Conservation (phyloP, 805 yeast genomes). For the Schwanniomyces polymorphus region DNA sequence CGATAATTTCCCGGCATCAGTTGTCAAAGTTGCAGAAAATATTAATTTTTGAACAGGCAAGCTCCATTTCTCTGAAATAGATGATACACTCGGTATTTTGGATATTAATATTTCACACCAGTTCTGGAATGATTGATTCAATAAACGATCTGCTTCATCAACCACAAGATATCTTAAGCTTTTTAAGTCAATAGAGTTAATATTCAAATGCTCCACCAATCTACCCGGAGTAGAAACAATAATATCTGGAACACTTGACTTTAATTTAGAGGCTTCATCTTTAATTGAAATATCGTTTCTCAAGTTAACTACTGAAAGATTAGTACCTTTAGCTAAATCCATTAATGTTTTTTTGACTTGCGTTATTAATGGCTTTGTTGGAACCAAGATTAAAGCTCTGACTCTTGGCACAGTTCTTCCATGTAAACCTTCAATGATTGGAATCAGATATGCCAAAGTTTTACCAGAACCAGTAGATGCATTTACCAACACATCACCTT, state of each 20-base stretch:
- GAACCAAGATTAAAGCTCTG: conserved; percentile 79
- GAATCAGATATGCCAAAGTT: conserved; percentile 84
- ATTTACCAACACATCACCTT: conserved; percentile 82
- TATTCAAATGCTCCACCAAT: conserved; percentile 69
- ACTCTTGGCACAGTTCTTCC: conserved; percentile 67
- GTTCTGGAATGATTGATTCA: conserved; percentile 90
- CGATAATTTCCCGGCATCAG: conserved; percentile 86
- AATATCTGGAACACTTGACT: conserved; percentile 58
- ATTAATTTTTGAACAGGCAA: conserved; percentile 59
- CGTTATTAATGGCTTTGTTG: conserved; percentile 82
- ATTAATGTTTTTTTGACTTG: conserved; percentile 75
- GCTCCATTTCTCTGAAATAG: conserved; percentile 32
- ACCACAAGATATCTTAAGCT: conserved; percentile 63
- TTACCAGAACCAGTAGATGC: conserved; percentile 97
- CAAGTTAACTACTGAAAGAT: conserved; percentile 61
- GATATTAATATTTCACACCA: conserved; percentile 69
- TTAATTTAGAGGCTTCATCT: conserved; percentile 61
- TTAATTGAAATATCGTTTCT: conserved; percentile 52
- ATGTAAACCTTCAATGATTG: conserved; percentile 69
- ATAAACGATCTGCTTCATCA: conserved; percentile 79
- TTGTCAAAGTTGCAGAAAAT: conserved; percentile 90
- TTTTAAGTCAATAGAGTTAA: conserved; percentile 43
- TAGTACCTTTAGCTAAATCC: conserved; percentile 63
- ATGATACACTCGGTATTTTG: conserved; percentile 25
- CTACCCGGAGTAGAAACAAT: conserved; percentile 77